Conservation (phyloP, 129 eudicot genomes). For the Saposhnikovia divaricata region DNA sequence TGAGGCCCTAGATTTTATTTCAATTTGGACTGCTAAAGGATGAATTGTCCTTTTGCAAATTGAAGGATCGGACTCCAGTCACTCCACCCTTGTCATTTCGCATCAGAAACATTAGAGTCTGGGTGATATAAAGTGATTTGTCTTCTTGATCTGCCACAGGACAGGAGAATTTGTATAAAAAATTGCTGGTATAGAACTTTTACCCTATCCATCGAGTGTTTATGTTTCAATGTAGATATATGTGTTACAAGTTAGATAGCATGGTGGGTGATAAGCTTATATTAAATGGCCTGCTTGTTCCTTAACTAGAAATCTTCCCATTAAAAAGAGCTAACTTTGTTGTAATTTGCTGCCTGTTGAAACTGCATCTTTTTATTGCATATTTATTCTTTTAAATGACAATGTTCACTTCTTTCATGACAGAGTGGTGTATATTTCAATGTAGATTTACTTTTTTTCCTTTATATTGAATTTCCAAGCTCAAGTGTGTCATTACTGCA, state of each 20-base stretch:
- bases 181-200: neutral
- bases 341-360: neutral
- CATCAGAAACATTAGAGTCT: neutral
- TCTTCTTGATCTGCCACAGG: neutral
- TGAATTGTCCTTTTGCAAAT: too few species aligned
- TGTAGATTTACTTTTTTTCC: neutral
- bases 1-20: too few species aligned
- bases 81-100: too few species aligned
- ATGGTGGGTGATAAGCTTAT: neutral
- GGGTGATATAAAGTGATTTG: neutral
- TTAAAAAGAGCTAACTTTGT: neutral
- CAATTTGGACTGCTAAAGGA: too few species aligned
- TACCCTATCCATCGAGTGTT: neutral
- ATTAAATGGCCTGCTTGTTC: neutral
- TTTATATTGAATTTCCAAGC: neutral
- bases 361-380: neutral
- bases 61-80: too few species aligned
- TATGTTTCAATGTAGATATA: neutral
- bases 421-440: neutral
- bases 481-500: constrained; percentile 22
- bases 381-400: neutral
- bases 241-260: neutral
- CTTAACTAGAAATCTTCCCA: neutral
- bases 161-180: neutral
- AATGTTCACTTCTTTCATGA: neutral